Percentiles rank a stretch among this genome's conserved stretches.
Evolutionary conservation across 192 early-diverging fungal genomes (phyloP).

Genomic region (Cladochytrium replicatum): DNA sequence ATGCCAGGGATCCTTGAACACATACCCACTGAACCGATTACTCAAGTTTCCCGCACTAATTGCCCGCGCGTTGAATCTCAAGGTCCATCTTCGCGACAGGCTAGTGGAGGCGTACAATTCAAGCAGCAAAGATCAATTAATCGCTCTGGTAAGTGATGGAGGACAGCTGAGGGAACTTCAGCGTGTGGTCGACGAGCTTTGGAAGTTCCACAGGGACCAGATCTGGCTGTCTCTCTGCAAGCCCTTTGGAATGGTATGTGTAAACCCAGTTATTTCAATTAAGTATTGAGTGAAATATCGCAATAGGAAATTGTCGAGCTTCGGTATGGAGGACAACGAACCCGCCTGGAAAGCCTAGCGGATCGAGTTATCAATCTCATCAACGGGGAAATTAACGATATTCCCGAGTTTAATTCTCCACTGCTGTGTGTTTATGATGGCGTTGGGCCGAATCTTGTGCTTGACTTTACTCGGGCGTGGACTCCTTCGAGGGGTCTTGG

Average conservation of each 20-base stretch:
- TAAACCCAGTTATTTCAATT: too few species aligned
- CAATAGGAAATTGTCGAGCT: constrained; percentile 74
- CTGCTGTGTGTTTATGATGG: constrained; percentile 15
- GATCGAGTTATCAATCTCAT: constrained; percentile 9
- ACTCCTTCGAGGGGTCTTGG: constrained; percentile 20
- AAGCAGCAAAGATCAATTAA: constrained; percentile 11
- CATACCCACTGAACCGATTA: constrained; percentile 59
- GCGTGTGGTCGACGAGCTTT: constrained; percentile 45
- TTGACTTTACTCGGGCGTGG: constrained; percentile 24
- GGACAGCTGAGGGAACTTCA: constrained; percentile 1
- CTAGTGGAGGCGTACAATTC: constrained; percentile 50
- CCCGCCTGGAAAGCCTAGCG: constrained; percentile 17
- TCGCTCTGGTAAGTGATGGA: neutral
- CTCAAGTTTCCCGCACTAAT: constrained; percentile 58
- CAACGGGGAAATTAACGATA: neutral
- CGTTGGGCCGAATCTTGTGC: constrained; percentile 11
- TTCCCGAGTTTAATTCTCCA: constrained; percentile 19
- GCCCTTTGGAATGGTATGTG: constrained; percentile 82
- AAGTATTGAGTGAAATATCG: too few species aligned
- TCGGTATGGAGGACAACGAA: constrained; percentile 60
- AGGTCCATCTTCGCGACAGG: constrained; percentile 56
- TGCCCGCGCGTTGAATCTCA: constrained; percentile 57
- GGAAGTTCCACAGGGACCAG: constrained; percentile 63
- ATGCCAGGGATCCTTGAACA: constrained; percentile 18
- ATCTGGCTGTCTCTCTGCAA: constrained; percentile 71